These are phyloP conservation scores for Xylaria sp. DNA, from an alignment of 2,329 filamentous ascomycete species.

Conservation along the genomic window DNA sequence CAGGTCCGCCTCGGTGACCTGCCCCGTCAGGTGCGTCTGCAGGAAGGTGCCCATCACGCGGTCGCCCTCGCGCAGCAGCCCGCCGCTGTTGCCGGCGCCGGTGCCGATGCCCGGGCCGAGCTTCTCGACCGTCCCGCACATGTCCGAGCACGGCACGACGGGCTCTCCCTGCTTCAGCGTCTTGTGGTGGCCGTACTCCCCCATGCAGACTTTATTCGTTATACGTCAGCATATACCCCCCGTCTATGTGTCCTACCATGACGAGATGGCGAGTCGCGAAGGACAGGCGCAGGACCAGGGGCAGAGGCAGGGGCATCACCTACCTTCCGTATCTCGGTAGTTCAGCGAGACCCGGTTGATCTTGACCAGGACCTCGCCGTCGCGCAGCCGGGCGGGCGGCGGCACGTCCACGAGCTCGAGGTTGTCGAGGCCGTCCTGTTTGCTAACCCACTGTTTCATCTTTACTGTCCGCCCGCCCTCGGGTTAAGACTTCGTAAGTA, in stretches of 20 bases:
- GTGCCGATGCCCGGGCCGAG: constrained; percentile 50
- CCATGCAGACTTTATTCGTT: constrained; percentile 57
- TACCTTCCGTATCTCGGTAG: constrained; percentile 54
- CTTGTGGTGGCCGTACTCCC: constrained; percentile 68
- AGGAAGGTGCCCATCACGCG: constrained; percentile 70
- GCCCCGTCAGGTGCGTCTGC: constrained; percentile 59
- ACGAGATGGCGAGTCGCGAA: too few relatives aligned
- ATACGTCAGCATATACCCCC: background rate
- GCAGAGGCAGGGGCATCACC: constrained; percentile 8
- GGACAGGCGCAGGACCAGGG: too few relatives aligned
- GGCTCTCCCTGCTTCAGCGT: constrained; percentile 44
- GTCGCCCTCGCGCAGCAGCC: constrained; percentile 57
- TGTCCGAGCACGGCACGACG: constrained; percentile 70
- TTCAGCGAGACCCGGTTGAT: constrained; percentile 52
- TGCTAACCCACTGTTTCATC: constrained; percentile 56
- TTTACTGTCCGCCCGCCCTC: background rate
- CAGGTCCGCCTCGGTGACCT: constrained; percentile 59
- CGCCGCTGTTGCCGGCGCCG: constrained; percentile 42
- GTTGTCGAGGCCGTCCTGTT: constrained; percentile 59
- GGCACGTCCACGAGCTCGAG: constrained; percentile 48
- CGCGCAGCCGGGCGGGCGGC: constrained; percentile 48
- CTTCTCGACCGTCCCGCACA: constrained; percentile 64
- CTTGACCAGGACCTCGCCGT: constrained; percentile 55
- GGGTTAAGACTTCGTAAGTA: too few relatives aligned
- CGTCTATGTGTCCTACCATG: too few relatives aligned